Base-by-base conservation (phyloP, 805 yeast species). In the Ogataea thermomethanolica region DNA sequence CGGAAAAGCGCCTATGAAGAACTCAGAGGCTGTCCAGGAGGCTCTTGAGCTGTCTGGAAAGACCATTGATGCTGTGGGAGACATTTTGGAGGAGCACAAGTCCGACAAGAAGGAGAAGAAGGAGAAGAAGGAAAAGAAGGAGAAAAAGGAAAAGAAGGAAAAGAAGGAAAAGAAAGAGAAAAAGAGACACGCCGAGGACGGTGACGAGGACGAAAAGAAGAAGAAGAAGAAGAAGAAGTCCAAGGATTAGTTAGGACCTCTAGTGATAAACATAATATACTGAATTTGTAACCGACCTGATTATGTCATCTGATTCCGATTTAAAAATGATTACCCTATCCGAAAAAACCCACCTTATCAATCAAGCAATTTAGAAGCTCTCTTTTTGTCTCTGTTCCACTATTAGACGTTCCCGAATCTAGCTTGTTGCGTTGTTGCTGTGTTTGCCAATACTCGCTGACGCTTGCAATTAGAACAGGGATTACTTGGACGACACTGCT, bases 1-100 rank as follows among this genome's bases (percentile, higher is more conserved):
- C 43, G 99, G 99, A 64, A 84, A 85, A 56, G 81, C 98, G 39
- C 96, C 98, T 59, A 84, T 90, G 81, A 93, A 91, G 77, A 93
- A 93, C 64, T 70, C 91, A 30, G 95, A 88, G 54, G 98, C 98
- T 52, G 85, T 93, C 70, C 78, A 84, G 64, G 86, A 84, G 68
- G 99, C 98, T 41, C 75, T 93, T 68, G 79, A 82, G 39, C 74
- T 84, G 58, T 65, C 71, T 37, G 78, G 74, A 32, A 62, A 45
- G 22, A 34, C 29, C 27, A 58, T 46, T 31, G 45, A 45, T n/a
- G 31, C 29, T 29, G 60, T 46, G 33, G 43, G 48, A 29, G 69
- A 64, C 45, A 39, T 58, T 31, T 41, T 56, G 32, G 63, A 54
- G 41, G 56, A 54, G 32, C 59, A 56, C 40, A 67, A 62, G 37